These are phyloP conservation scores for Gossypium bickii DNA, from an alignment of 345 rosid species.

Conservation along the genomic window DNA sequence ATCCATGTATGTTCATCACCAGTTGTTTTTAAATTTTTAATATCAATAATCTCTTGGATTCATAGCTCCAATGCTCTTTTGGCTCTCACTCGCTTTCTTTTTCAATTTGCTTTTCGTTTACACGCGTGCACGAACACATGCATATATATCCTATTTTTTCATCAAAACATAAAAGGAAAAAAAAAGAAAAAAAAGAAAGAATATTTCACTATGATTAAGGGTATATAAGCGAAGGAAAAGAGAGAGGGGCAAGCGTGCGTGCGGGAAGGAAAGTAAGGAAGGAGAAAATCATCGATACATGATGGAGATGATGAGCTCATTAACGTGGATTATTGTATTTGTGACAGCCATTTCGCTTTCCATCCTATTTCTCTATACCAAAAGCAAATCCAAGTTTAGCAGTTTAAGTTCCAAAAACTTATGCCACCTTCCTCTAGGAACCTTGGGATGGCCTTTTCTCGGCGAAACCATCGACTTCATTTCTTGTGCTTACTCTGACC, in stretches of 20 bases:
- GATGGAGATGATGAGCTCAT: constrained; percentile 21
- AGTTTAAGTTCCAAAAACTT: background rate
- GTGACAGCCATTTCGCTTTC: constrained; percentile 24
- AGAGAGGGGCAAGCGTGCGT: constrained; percentile 19
- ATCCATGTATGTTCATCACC: constrained; percentile 1
- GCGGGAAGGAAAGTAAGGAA: constrained; percentile 1
- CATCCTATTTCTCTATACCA: constrained; percentile 30
- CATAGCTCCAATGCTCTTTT: background rate
- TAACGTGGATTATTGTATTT: constrained; percentile 29
- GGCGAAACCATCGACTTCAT: constrained; percentile 93
- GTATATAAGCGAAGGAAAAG: constrained; percentile 25
- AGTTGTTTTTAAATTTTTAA: background rate
- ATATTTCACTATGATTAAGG: constrained; percentile 19
- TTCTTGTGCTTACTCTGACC: constrained; percentile 74
- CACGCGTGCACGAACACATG: constrained; percentile 39
- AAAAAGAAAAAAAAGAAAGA: background rate
- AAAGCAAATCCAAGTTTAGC: constrained; percentile 18
- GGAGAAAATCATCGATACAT: constrained; percentile 17
- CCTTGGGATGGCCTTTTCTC: constrained; percentile 80
- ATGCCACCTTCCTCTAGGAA: constrained; percentile 53
- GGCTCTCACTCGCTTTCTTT: background rate
- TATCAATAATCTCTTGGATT: background rate
- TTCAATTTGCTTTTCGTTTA: constrained; percentile 4
- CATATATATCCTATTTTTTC: constrained; percentile 13
- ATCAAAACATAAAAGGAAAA: background rate